Base-by-base conservation (phyloP, 2,329 filamentous ascomycete genomes). In the Nectriaceae sp. region DNA sequence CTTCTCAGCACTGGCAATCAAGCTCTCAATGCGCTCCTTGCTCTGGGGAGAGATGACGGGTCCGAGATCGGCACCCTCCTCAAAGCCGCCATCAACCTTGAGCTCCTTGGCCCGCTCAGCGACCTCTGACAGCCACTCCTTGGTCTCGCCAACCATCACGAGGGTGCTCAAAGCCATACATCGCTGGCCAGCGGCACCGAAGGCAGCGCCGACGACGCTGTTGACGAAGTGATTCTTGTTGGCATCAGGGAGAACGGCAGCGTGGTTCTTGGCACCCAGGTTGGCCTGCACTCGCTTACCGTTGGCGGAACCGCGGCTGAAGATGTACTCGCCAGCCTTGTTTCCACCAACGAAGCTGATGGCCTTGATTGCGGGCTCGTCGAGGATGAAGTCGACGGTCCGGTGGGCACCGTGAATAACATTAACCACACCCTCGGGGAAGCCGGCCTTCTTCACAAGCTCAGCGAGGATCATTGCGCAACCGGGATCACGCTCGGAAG, bases 141-240 rank as follows among this genome's bases (percentile, higher is more conserved):
- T 90, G 40, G 89, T 91, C 76, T 92, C 88, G 57, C 89, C 89
- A 26, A 94, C 86, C 75, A 91, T 85, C 60, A 94, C 89, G 16
- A 92, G 76, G 2, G 89, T 91, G 65, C 87, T 90, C 49, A 94
- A 76, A 31, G 89, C 89, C 89, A 94, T 94, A 73, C 89, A 94
- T 53, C 89, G 79, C 76, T 94, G 89, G 31, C 89, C 89, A 20
- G 89, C 89, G 55, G 89, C 89, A 56, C 89, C 89, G 59, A 94
- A 94, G 19, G 90, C 89, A 26, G 90, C 89, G 56, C 89, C 90
- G 4, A 89, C 82, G 56, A 94, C 89, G 37, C 88, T 87, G 73
- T 93, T 94, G 63, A 94, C 75, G 57, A 90, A 89, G 63, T 92
- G 88, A 76, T 94, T 92, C 81, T 91, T 93, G 77, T 94, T 92